Evolutionary conservation across 139 green algal species (phyloP).

Genomic region (Tetradesmus lagerheimii): DNA sequence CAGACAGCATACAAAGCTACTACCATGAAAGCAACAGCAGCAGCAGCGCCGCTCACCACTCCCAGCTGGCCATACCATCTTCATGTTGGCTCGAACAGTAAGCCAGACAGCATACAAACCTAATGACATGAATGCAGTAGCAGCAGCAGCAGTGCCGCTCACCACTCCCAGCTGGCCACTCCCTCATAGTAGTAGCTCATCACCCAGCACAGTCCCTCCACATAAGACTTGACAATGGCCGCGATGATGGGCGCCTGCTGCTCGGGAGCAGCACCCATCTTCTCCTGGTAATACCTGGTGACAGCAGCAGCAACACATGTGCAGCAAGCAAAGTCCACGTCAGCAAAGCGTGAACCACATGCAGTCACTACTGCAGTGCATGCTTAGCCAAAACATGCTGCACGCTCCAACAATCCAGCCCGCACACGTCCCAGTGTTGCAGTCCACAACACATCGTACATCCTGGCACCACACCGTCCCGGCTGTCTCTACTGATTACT

Average conservation of each 20-base stretch:
- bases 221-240: slow-evolving; percentile 85
- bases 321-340: background rate
- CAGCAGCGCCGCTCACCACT: too few relatives aligned
- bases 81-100: too few relatives aligned
- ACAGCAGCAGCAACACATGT: background rate
- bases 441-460: background rate
- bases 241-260: slow-evolving; percentile 54
- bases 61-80: too few relatives aligned
- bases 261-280: slow-evolving; percentile 55
- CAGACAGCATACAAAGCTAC: background rate
- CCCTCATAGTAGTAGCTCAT: slow-evolving; percentile 96
- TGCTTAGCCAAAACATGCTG: too few relatives aligned
- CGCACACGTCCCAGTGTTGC: too few relatives aligned
- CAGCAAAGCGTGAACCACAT: too few relatives aligned
- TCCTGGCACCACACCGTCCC: background rate
- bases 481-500: background rate
- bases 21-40: background rate
- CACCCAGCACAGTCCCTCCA: slow-evolving; percentile 97
- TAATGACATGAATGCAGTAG: too few relatives aligned
- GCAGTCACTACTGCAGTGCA: too few relatives aligned
- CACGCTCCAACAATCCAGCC: too few relatives aligned
- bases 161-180: slow-evolving; percentile 76
- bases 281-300: slow-evolving; percentile 64
- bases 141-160: slow-evolving; percentile 9
- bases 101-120: background rate